Evolutionary conservation across 306 rosid species (phyloP).

Genomic region (Inga oerstediana): DNA sequence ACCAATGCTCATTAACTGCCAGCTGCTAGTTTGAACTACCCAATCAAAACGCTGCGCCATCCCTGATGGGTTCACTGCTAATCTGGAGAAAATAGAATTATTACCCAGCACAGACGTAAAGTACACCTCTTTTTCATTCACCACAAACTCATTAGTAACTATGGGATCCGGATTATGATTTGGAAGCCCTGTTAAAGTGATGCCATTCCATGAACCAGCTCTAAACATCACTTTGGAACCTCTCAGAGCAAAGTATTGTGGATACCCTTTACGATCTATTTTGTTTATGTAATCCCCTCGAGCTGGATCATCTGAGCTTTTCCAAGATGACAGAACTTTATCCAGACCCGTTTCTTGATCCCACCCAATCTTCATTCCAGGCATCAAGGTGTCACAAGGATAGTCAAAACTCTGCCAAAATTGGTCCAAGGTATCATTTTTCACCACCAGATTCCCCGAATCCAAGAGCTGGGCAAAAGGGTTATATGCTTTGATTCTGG

Average conservation of each 20-base stretch:
- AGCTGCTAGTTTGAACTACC: no score
- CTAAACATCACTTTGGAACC: background rate
- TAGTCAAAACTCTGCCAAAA: constrained; percentile 32
- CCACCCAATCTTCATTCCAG: constrained; percentile 39
- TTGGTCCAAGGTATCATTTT: background rate
- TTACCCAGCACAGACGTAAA: background rate
- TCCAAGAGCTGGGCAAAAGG: constrained; percentile 30
- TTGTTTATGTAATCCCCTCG: background rate
- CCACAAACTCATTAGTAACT: background rate
- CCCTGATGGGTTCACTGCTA: background rate
- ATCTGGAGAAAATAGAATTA: constrained; percentile 18
- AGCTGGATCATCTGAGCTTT: constrained; percentile 30
- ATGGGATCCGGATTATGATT: background rate
- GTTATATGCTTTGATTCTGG: background rate
- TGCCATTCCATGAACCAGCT: constrained; percentile 32
- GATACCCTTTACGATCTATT: constrained; percentile 1
- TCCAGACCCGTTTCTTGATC: constrained; percentile 12
- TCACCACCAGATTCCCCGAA: constrained; percentile 38
- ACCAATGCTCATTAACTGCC: no score
- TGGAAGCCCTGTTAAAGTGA: background rate
- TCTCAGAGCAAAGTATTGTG: background rate
- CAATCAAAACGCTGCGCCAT: constrained; percentile 26
- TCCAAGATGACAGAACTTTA: constrained; percentile 32
- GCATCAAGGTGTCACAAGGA: constrained; percentile 26
- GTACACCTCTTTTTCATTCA: constrained; percentile 21